phyloP scores from a whole-genome alignment of 805 yeast species.

The Saccharomycopsis vini region DNA sequence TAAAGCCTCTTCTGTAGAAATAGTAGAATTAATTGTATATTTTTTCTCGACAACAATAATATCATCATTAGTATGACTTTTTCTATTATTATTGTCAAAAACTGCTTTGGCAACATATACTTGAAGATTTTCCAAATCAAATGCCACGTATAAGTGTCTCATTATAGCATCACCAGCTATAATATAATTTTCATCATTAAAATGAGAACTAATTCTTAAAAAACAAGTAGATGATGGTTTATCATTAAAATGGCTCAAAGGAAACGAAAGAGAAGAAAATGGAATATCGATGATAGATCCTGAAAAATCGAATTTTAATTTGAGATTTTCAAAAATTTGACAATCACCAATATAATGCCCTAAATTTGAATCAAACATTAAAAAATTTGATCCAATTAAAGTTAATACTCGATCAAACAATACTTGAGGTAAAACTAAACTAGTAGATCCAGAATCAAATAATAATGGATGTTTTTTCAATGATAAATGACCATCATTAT shows the following conservation, averaged over 20 bases:
- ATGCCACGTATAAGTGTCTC: conserved; percentile 44
- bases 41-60: background rate
- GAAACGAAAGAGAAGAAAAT: too few species aligned
- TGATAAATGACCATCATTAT: background rate
- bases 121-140: conserved; percentile 38
- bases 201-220: too few species aligned
- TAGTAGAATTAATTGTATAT: too few species aligned
- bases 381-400: too few species aligned
- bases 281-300: too few species aligned
- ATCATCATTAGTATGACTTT: background rate
- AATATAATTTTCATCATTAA: conserved; percentile 26
- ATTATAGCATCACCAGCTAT: conserved; percentile 48
- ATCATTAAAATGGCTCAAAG: conserved; percentile 1
- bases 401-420: too few species aligned
- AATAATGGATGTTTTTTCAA: background rate
- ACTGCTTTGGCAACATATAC: conserved; percentile 39
- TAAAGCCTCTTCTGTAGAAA: too few species aligned
- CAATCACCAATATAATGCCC: too few species aligned
- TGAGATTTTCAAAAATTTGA: too few species aligned
- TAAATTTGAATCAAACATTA: too few species aligned
- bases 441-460: background rate
- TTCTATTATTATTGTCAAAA: conserved; percentile 1
- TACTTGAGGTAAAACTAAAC: background rate
- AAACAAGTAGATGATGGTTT: background rate
- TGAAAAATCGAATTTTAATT: too few species aligned